Evolutionary conservation across 75 land plant species (phyloP), one percentile per base, ranked within the genome.

Genomic region (Adiantum capillusveneris): DNA sequence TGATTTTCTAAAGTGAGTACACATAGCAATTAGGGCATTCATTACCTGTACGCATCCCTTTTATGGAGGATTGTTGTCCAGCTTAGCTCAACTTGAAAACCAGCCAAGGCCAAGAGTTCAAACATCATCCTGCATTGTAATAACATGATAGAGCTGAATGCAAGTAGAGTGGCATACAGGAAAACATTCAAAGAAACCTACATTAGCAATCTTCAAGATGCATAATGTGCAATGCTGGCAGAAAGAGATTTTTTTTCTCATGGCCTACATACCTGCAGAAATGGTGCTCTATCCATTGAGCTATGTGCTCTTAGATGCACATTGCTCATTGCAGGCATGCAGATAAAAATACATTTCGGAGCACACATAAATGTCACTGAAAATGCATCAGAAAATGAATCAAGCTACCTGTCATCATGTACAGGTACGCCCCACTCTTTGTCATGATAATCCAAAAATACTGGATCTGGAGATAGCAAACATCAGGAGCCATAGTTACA

Each of bases 361-460:
- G 57, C 14, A 44, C 34, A 44, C 17, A 13, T 17, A 57, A 22
- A 39, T 26, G 58, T 25, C 7, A 14, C 17, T 6, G n/a, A 11
- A 17, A 11, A 41, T 9, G 6, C 62, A 18, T 59, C 22, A 41
- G 62, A 20, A 6, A 59, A 43, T 6, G 7, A 39, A 19, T 13
- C 13, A 48, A 49, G 63, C 0, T 69, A 85, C 95, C 71, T 82
- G 78, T 89, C 95, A 43, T 89, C 85, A 64, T 82, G 80, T 56
- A 89, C 79, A 24, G 94, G 94, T 29, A 82, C 88, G 30, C 94
- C 94, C 94, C 94, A 89, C n/a, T 68, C 67, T 45, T 82, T 72
- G 37, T 89, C 95, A 59, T 89, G 95, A 64, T 85, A 89, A 2
- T 69, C 28, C 12, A 89, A 71, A 60, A 78, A 80, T 14, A 60